These are phyloP conservation scores for Tuber borchii DNA, from an alignment of 495 filamentous ascomycete genomes.

Conservation along the genomic window DNA sequence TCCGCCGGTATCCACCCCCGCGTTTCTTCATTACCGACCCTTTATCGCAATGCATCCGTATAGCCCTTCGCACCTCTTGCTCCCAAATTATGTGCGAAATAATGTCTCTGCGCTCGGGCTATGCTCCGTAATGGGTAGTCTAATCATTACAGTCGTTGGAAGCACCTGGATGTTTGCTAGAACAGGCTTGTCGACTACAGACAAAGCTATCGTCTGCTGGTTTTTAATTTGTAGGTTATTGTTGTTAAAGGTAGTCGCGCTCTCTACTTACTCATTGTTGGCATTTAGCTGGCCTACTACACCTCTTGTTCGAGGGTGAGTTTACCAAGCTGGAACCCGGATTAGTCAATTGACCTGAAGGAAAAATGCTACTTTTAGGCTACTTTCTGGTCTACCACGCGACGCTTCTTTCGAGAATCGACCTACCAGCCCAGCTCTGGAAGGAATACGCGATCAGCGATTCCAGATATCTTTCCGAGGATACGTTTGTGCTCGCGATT, in stretches of 20 bases:
- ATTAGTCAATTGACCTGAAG: background rate
- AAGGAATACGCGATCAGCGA: constrained; percentile 39
- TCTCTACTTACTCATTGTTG: background rate
- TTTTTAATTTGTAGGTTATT: constrained; percentile 31
- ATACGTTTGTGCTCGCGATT: constrained; percentile 76
- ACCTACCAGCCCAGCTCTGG: constrained; percentile 35
- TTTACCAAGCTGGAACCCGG: background rate
- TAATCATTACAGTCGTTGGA: constrained; percentile 42
- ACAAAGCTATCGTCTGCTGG: constrained; percentile 29
- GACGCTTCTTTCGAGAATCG: constrained; percentile 17
- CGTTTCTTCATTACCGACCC: background rate
- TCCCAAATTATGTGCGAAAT: constrained; percentile 28
- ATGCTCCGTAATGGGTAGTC: constrained; percentile 15
- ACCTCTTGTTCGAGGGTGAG: constrained; percentile 38
- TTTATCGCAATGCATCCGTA: constrained; percentile 33
- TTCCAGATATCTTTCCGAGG: constrained; percentile 53
- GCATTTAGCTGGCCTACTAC: constrained; percentile 26
- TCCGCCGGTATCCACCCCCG: too few relatives aligned
- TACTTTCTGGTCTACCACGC: constrained; percentile 33
- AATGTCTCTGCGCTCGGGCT: constrained; percentile 15
- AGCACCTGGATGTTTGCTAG: constrained; percentile 48
- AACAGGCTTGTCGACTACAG: constrained; percentile 13
- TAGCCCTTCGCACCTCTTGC: constrained; percentile 20
- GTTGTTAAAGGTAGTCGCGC: background rate
- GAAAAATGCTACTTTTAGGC: constrained; percentile 13